Evolutionary conservation across 176 grass and related monocot genomes (phyloP).

Genomic region (Rhynchospora breviuscula): DNA sequence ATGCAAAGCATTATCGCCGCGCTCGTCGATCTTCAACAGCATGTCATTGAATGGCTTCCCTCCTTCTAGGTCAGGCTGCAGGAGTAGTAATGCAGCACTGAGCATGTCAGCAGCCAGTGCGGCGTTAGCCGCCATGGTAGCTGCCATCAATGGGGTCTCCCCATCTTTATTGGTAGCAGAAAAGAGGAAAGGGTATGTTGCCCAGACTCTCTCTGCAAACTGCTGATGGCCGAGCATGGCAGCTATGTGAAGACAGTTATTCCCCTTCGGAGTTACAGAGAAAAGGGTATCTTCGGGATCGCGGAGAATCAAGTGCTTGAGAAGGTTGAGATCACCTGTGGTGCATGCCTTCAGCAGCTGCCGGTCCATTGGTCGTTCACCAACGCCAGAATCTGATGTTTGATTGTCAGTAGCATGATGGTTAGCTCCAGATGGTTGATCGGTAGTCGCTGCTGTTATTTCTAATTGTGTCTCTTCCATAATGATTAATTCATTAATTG

Average conservation of each 20-base stretch:
- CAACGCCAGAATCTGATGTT: no score
- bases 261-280: background rate
- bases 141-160: background rate
- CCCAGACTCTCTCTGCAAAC: background rate
- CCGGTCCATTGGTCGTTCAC: background rate
- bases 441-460: no score
- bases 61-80: background rate
- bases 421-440: no score
- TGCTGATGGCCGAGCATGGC: background rate
- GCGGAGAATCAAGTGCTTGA: background rate
- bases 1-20: background rate
- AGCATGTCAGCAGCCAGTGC: background rate
- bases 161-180: background rate
- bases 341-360: background rate
- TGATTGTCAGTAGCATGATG: no score
- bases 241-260: background rate
- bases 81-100: background rate
- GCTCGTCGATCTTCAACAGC: background rate
- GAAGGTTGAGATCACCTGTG: background rate
- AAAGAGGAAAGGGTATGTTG: background rate
- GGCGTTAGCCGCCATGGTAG: background rate
- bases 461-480: no score
- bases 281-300: background rate
- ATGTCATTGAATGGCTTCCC: background rate
- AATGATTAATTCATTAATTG: no score